A percentile compares a stretch with the other conserved stretches of the same genome.
These are phyloP conservation scores for Pueraria montana DNA, from an alignment of 306 rosid genomes.

Conservation along the genomic window DNA sequence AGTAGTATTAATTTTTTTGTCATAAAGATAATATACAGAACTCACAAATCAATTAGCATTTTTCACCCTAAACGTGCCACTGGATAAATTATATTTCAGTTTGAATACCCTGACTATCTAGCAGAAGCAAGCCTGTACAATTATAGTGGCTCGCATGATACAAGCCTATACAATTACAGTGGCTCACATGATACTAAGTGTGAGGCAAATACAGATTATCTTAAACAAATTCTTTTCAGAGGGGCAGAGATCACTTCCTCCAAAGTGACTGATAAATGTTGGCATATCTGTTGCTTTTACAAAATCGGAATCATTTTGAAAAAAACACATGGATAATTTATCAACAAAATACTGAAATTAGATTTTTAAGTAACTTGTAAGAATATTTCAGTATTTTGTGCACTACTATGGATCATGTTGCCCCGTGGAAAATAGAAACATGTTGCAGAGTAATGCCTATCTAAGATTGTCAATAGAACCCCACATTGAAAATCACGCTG, in stretches of 20 bases:
- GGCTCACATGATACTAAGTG: not conserved
- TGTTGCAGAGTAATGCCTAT: not conserved
- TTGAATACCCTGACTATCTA: not conserved
- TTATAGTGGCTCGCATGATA: too few species aligned
- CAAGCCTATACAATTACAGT: not conserved
- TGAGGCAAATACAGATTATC: not conserved
- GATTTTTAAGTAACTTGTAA: conserved; percentile 6
- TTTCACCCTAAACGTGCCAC: conserved; percentile 9
- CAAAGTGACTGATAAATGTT: not conserved
- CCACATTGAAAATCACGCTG: not conserved
- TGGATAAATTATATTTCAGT: not conserved
- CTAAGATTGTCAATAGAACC: not conserved
- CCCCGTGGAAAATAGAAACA: not conserved
- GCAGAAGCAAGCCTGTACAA: not conserved
- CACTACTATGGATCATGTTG: not conserved
- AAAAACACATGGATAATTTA: not conserved
- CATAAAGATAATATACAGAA: conserved; percentile 19
- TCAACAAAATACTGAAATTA: conserved; percentile 32
- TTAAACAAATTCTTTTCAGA: not conserved
- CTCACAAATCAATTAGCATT: conserved; percentile 8
- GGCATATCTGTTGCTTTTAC: not conserved
- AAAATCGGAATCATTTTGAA: conserved; percentile 1
- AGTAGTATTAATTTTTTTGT: conserved; percentile 18
- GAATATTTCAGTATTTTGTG: not conserved
- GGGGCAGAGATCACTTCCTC: not conserved